Evolutionary conservation across 2,329 filamentous ascomycete species (phyloP).

Genomic region (Monosporascus cannonballus): DNA sequence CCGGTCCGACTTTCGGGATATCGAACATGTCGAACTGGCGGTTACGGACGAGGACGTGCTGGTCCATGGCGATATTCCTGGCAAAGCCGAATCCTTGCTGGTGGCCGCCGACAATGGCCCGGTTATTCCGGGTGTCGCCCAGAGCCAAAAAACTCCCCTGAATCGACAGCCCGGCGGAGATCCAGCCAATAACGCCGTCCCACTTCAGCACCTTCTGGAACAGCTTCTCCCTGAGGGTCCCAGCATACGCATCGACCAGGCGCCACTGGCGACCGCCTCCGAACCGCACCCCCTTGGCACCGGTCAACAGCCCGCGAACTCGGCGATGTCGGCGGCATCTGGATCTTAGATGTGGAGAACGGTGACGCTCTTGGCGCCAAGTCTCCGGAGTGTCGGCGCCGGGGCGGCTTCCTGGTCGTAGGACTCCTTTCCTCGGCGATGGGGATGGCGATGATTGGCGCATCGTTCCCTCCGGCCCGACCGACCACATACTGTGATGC

Average conservation of each 20-base stretch:
- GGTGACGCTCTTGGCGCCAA: conserved; percentile 22
- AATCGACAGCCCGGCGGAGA: conserved; percentile 25
- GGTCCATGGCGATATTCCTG: conserved; percentile 23
- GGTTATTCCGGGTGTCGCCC: conserved; percentile 25
- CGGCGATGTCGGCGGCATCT: conserved; percentile 24
- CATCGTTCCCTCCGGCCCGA: too few relatives aligned
- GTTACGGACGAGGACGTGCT: conserved; percentile 26
- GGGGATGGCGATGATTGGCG: too few relatives aligned
- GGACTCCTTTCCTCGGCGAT: too few relatives aligned
- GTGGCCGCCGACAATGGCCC: conserved; percentile 25
- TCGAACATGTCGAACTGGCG: conserved; percentile 29
- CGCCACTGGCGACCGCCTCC: too few relatives aligned
- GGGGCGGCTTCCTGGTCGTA: too few relatives aligned
- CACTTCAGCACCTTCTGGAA: conserved; percentile 23
- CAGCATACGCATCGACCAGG: conserved; percentile 28
- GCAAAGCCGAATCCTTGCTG: conserved; percentile 26
- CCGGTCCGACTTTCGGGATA: conserved; percentile 23
- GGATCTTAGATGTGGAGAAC: conserved; percentile 27
- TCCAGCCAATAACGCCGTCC: conserved; percentile 23
- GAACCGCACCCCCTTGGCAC: conserved; percentile 23
- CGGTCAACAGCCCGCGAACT: conserved; percentile 21
- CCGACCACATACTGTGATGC: too few relatives aligned
- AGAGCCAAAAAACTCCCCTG: conserved; percentile 26
- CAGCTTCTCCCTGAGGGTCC: conserved; percentile 21
- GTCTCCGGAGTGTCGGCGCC: too few relatives aligned